Conservation (phyloP, 345 rosid genomes). For the Lepidium sativum region DNA sequence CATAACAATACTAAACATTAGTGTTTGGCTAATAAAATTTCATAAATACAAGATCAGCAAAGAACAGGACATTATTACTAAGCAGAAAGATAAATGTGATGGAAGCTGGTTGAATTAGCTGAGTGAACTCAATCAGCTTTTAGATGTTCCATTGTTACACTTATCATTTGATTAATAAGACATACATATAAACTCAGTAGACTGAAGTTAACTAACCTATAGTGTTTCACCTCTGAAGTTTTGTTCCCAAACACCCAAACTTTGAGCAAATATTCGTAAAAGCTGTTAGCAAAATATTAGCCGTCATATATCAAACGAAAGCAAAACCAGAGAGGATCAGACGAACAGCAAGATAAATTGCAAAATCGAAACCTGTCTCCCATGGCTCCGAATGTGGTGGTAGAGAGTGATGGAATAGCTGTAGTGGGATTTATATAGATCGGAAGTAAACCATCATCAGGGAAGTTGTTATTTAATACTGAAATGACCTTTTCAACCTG, state of each 20-base stretch:
- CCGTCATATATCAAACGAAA: constrained; percentile 7
- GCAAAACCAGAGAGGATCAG: not conserved
- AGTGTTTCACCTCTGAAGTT: constrained; percentile 56
- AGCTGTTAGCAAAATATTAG: constrained; percentile 44
- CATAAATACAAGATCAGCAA: not conserved
- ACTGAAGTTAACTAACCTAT: constrained; percentile 39
- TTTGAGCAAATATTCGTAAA: constrained; percentile 94
- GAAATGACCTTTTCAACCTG: constrained; percentile 81
- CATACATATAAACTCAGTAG: not conserved
- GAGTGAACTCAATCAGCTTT: not conserved
- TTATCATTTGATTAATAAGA: not conserved
- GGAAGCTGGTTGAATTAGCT: not conserved
- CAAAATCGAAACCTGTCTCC: constrained; percentile 69
- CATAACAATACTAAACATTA: not conserved
- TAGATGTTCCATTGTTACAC: not conserved
- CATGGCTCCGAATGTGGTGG: constrained; percentile 98
- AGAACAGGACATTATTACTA: not conserved
- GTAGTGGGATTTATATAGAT: constrained; percentile 66
- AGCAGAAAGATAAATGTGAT: not conserved
- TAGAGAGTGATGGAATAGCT: constrained; percentile 50
- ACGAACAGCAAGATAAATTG: not conserved
- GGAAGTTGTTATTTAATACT: constrained; percentile 60
- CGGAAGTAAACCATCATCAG: constrained; percentile 89
- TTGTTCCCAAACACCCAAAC: constrained; percentile 95
- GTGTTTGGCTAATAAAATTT: not conserved